Evolutionary conservation across 2,329 filamentous ascomycete species (phyloP).

Genomic region (Curvularia sp.): DNA sequence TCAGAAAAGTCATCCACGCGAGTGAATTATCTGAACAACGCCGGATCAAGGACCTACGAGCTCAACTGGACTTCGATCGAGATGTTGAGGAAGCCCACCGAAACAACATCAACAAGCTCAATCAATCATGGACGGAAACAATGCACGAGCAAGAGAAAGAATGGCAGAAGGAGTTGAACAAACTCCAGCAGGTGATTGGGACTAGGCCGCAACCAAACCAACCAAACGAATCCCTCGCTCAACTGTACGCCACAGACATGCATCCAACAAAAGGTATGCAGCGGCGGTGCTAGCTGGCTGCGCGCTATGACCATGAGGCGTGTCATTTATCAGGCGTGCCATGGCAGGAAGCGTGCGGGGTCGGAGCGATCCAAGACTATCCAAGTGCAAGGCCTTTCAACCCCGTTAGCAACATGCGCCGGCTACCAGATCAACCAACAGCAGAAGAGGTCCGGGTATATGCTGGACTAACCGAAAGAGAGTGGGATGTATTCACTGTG

Average conservation of each 20-base stretch:
- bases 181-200: conserved; percentile 3
- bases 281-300: not conserved
- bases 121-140: conserved; percentile 1
- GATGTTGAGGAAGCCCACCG: not conserved
- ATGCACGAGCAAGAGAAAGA: conserved; percentile 5
- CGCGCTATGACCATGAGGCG: conserved; percentile 1
- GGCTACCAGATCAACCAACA: conserved; percentile 1
- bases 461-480: not conserved
- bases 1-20: conserved; percentile 3
- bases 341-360: not conserved
- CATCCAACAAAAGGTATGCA: not conserved
- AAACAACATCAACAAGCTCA: not conserved
- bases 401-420: not conserved
- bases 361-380: not conserved
- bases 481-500: conserved; percentile 3
- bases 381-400: not conserved
- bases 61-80: conserved; percentile 9
- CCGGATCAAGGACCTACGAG: conserved; percentile 4
- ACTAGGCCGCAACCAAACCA: not conserved
- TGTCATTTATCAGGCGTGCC: not conserved
- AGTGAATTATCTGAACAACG: conserved; percentile 5
- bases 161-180: conserved; percentile 5
- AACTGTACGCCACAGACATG: not conserved
- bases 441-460: not conserved
- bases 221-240: not conserved